Evolutionary conservation across 2,329 filamentous ascomycete species (phyloP).

Genomic region (Hymenotorrendiella dingleyae): DNA sequence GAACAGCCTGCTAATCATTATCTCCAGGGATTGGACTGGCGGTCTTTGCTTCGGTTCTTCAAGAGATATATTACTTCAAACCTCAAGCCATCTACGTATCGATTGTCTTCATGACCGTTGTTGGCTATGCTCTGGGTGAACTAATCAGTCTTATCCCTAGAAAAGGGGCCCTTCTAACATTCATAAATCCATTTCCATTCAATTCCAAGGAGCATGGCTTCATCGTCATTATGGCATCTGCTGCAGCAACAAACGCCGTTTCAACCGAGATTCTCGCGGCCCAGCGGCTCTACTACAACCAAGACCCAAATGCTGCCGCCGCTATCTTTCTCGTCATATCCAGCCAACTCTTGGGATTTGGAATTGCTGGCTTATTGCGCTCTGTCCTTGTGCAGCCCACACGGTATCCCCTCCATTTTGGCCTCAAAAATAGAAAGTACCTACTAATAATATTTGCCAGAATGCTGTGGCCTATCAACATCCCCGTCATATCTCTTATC

Average conservation of each 20-base stretch:
- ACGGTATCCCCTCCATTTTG: constrained; percentile 1
- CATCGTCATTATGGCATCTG: constrained; percentile 62
- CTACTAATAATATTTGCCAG: not conserved
- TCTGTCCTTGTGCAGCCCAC: constrained; percentile 44
- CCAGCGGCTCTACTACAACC: constrained; percentile 39
- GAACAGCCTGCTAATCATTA: not conserved
- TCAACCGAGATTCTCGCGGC: constrained; percentile 39
- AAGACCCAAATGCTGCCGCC: constrained; percentile 43
- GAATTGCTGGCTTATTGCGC: constrained; percentile 51
- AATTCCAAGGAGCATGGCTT: constrained; percentile 33
- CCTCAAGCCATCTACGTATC: constrained; percentile 39
- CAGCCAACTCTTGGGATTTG: constrained; percentile 57
- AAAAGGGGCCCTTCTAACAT: constrained; percentile 30
- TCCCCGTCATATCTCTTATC: constrained; percentile 33
- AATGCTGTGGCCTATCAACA: constrained; percentile 30
- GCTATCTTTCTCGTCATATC: constrained; percentile 54
- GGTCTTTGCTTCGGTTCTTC: constrained; percentile 33
- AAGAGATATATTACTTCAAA: constrained; percentile 42
- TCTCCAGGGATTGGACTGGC: constrained; percentile 32
- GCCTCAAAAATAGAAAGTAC: not conserved
- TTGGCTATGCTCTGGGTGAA: constrained; percentile 38
- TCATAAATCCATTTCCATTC: constrained; percentile 36
- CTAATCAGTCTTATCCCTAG: constrained; percentile 34
- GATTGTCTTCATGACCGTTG: constrained; percentile 38
- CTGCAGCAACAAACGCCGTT: constrained; percentile 53